Evolutionary conservation across 495 filamentous ascomycete species (phyloP).

Genomic region (Aspergillus biplanus): DNA sequence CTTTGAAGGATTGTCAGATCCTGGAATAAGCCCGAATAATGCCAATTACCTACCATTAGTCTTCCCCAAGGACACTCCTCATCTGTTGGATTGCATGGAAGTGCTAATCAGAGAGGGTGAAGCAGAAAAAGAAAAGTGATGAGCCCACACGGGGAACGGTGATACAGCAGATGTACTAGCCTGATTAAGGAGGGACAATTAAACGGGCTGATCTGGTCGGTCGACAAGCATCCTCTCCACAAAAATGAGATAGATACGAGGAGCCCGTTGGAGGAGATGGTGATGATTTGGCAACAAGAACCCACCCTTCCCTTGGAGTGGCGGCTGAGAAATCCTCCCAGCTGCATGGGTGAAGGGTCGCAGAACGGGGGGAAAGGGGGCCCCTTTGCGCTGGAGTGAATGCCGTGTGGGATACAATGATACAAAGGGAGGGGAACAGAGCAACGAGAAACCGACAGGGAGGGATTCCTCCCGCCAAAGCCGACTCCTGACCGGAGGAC

Average conservation of each 20-base stretch:
- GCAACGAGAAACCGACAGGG: background rate
- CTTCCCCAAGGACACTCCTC: background rate
- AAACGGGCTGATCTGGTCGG: background rate
- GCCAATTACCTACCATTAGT: background rate
- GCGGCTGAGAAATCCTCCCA: background rate
- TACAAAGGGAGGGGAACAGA: background rate
- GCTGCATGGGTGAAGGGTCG: background rate
- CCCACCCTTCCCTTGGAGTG: background rate
- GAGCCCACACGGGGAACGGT: slow-evolving; percentile 6
- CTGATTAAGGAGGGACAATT: background rate
- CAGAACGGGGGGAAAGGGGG: background rate
- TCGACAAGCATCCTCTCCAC: background rate
- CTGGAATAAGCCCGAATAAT: slow-evolving; percentile 7
- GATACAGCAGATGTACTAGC: slow-evolving; percentile 9
- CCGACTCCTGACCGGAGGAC: slow-evolving; percentile 4
- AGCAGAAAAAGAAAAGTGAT: slow-evolving; percentile 16
- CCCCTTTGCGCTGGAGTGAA: background rate
- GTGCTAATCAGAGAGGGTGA: slow-evolving; percentile 1
- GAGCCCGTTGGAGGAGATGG: background rate
- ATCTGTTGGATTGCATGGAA: background rate
- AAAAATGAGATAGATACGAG: slow-evolving; percentile 10
- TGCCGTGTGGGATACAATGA: background rate
- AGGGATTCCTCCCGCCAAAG: slow-evolving; percentile 4
- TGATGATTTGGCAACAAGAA: slow-evolving; percentile 5
- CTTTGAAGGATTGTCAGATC: slow-evolving; percentile 5